Evolutionary conservation across 805 yeast genomes (phyloP).

Genomic region (Monosporozyma yasuniensis): DNA sequence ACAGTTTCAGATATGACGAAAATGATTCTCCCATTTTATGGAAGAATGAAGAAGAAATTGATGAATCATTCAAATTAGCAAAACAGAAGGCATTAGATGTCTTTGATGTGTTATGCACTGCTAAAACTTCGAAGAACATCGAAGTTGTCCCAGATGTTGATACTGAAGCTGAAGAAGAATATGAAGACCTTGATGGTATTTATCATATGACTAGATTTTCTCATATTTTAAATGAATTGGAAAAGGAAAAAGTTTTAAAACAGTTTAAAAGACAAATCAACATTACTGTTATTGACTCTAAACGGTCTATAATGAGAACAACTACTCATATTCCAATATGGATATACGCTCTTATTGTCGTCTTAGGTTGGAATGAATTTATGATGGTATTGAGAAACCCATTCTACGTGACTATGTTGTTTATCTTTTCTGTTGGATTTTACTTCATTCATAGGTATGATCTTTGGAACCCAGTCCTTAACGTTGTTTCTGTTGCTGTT

Average conservation of each 20-base stretch:
- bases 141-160: constrained; percentile 55
- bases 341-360: constrained; percentile 60
- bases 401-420: constrained; percentile 53
- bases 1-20: constrained; percentile 70
- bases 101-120: constrained; percentile 52
- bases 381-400: constrained; percentile 84
- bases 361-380: constrained; percentile 93
- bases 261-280: constrained; percentile 70
- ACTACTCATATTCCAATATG: constrained; percentile 77
- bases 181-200: constrained; percentile 34
- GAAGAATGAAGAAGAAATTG: constrained; percentile 66
- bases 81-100: constrained; percentile 46
- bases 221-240: constrained; percentile 46
- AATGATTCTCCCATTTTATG: constrained; percentile 77
- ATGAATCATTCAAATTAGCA: constrained; percentile 55
- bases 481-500: constrained; percentile 47
- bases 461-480: constrained; percentile 66
- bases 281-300: constrained; percentile 76
- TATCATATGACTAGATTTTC: constrained; percentile 41
- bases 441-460: constrained; percentile 64
- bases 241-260: constrained; percentile 46
- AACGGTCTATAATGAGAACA: constrained; percentile 71
- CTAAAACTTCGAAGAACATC: constrained; percentile 42
- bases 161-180: constrained; percentile 22
- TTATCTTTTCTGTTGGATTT: constrained; percentile 49